These are phyloP conservation scores for Lactarius tabidus DNA, from an alignment of 768 basidiomycete species.

Conservation along the genomic window DNA sequence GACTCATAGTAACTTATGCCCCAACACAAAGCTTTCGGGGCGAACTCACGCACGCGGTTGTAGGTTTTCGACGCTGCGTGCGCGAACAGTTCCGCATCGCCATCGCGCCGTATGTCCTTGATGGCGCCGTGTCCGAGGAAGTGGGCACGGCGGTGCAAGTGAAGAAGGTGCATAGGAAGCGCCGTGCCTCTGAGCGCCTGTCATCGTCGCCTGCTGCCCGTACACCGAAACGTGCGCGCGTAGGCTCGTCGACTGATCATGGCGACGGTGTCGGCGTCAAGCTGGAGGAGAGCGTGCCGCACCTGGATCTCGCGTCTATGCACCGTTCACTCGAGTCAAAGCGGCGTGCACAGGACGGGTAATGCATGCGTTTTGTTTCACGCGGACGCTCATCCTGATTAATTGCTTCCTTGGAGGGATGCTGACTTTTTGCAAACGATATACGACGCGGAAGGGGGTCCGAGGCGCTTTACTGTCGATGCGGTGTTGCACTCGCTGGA, in stretches of 20 bases:
- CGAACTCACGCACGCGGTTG: not conserved
- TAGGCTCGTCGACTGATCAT: not conserved
- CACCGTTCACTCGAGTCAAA: not conserved
- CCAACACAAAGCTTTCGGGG: not conserved
- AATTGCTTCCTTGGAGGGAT: not conserved
- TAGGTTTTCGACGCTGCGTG: slow-evolving; percentile 8
- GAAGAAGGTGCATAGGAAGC: not conserved
- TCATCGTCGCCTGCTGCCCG: not conserved
- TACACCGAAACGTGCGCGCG: not conserved
- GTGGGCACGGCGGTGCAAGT: too few relatives aligned
- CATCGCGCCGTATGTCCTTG: not conserved
- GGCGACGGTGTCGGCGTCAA: not conserved
- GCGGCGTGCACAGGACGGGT: not conserved
- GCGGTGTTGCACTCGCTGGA: not conserved
- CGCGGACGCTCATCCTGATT: not conserved
- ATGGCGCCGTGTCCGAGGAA: not conserved
- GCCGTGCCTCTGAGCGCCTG: not conserved
- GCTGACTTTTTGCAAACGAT: not conserved
- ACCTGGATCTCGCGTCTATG: not conserved
- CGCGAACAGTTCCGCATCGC: not conserved
- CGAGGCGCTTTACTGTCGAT: not conserved
- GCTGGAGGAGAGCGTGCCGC: not conserved
- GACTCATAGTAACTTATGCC: not conserved
- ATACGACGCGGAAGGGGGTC: not conserved
- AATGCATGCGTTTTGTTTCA: not conserved